A percentile compares a stretch with the other conserved stretches of the same genome.
These are phyloP conservation scores for Gaultheria prostrata DNA, from an alignment of 148 eudicot species.

Conservation along the genomic window DNA sequence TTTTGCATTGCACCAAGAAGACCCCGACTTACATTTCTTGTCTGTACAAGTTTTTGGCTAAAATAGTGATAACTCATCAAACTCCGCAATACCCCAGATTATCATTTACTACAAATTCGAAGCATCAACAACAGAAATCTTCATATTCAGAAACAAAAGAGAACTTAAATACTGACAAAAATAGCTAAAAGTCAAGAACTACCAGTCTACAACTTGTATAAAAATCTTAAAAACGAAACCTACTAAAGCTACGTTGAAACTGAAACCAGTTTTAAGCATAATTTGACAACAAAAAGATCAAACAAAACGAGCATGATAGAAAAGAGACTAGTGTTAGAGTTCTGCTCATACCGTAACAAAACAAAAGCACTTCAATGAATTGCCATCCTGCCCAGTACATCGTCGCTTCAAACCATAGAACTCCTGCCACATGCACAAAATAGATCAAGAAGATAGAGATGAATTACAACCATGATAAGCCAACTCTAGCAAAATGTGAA, in stretches of 20 bases:
- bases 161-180: not conserved
- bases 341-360: conserved; percentile 61
- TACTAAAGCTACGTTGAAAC: not conserved
- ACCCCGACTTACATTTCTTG: not conserved
- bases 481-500: not conserved
- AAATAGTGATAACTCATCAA: not conserved
- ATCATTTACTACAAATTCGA: not conserved
- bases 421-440: conserved; percentile 42
- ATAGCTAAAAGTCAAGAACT: not conserved
- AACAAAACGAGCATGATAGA: not conserved
- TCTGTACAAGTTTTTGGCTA: not conserved
- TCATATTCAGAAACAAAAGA: not conserved
- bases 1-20: not conserved
- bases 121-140: not conserved
- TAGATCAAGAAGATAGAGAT: not conserved
- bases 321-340: not conserved
- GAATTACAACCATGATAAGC: not conserved
- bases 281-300: not conserved
- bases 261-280: not conserved
- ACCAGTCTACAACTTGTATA: not conserved
- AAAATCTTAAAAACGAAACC: not conserved
- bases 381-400: conserved; percentile 62
- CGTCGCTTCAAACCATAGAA: conserved; percentile 75
- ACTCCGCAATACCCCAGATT: not conserved
- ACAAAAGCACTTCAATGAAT: conserved; percentile 65